Conservation (phyloP, 1,284 basidiomycete genomes). For the Boletus calvinii region DNA sequence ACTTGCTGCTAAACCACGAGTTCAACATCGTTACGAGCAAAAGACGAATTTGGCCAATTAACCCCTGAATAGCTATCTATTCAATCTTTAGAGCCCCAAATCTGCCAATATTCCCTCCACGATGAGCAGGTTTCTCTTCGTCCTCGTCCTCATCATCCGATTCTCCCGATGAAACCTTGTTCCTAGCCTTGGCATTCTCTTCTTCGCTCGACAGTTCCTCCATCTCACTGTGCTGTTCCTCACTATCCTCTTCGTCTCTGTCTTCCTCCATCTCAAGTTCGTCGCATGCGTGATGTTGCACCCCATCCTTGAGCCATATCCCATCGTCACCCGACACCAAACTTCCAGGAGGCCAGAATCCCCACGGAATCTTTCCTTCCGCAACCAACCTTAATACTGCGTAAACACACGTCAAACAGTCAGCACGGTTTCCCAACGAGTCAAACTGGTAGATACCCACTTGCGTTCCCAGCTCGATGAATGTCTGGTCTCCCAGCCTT, state of each 20-base stretch:
- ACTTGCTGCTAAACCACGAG: conserved; percentile 31
- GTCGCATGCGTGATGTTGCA: conserved; percentile 32
- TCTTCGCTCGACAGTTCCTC: conserved; percentile 19
- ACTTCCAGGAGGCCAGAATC: conserved; percentile 72
- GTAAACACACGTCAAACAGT: conserved; percentile 6
- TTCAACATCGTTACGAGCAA: conserved; percentile 17
- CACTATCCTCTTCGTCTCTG: conserved; percentile 23
- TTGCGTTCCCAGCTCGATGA: conserved; percentile 84
- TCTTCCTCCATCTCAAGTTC: conserved; percentile 36
- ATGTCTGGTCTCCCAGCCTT: conserved; percentile 86
- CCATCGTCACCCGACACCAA: conserved; percentile 41
- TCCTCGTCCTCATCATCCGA: conserved; percentile 17
- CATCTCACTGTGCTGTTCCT: conserved; percentile 20
- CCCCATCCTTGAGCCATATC: conserved; percentile 56
- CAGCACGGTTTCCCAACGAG: neutral
- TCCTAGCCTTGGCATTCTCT: neutral
- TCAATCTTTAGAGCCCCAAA: conserved; percentile 28
- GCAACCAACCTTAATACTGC: conserved; percentile 77
- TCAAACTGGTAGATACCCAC: conserved; percentile 47
- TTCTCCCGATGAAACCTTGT: conserved; percentile 6
- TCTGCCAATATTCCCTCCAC: conserved; percentile 20
- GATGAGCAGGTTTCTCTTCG: conserved; percentile 5
- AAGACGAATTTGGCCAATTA: conserved; percentile 14
- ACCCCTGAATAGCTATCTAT: conserved; percentile 12
- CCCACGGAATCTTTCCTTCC: conserved; percentile 80